Percentiles rank a stretch among this genome's conserved stretches.
Conservation (phyloP, 228 moss, liverwort and hornwort genomes). For the Sphagnum magellanicum region DNA sequence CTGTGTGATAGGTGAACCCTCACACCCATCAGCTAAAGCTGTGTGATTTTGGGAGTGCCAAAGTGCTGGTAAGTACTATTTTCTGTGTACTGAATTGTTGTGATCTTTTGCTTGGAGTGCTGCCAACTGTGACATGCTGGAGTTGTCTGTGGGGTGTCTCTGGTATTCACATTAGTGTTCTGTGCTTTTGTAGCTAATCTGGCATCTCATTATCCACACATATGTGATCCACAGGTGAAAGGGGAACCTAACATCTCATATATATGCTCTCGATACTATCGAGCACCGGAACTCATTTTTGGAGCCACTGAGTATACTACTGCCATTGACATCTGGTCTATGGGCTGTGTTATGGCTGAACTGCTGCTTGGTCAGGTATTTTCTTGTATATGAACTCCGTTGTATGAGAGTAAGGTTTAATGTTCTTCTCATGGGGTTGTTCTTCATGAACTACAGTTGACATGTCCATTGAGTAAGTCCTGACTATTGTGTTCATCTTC, state of each 20-base stretch:
- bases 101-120: too few relatives aligned
- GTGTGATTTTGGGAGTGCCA: slow-evolving; percentile 97
- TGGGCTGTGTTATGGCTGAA: slow-evolving; percentile 67
- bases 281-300: slow-evolving; percentile 63
- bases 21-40: slow-evolving; percentile 99
- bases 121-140: too few relatives aligned
- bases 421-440: too few relatives aligned
- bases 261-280: slow-evolving; percentile 66
- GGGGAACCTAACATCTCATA: slow-evolving; percentile 66
- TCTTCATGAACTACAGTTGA: too few relatives aligned
- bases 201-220: too few relatives aligned
- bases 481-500: too few relatives aligned
- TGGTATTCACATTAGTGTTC: too few relatives aligned
- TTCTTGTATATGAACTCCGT: neutral
- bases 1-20: slow-evolving; percentile 71
- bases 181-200: too few relatives aligned
- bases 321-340: slow-evolving; percentile 71
- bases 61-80: slow-evolving; percentile 72
- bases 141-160: too few relatives aligned
- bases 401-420: too few relatives aligned
- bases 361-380: slow-evolving; percentile 73
- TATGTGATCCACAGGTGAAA: slow-evolving; percentile 46
- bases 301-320: slow-evolving; percentile 70
- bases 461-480: too few relatives aligned
- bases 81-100: neutral